phyloP scores from a whole-genome alignment of 331 rosid genomes.

The Saraca asoca region DNA sequence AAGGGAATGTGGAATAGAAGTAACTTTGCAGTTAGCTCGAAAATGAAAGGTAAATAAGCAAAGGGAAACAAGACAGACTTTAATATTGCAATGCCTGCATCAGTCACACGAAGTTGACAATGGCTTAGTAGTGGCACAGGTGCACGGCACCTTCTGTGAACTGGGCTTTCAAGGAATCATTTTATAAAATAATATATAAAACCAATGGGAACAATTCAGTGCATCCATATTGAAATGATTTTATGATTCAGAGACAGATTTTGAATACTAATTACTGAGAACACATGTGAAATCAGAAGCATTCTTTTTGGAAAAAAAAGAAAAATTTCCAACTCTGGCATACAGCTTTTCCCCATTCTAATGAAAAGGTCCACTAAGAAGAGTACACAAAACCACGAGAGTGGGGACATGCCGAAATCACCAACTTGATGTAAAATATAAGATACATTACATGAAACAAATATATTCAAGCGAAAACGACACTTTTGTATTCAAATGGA shows the following conservation, averaged over 20 bases:
- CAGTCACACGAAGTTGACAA: constrained; percentile 30
- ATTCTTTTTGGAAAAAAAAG: no score
- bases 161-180: constrained; percentile 25
- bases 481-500: constrained; percentile 32
- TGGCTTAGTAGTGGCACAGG: constrained; percentile 17
- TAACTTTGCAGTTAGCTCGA: not conserved
- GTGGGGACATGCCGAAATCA: constrained; percentile 43
- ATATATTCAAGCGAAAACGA: constrained; percentile 27
- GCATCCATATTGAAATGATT: constrained; percentile 30
- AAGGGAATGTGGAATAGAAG: constrained; percentile 18
- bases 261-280: constrained; percentile 24
- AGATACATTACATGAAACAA: constrained; percentile 31
- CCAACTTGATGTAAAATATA: constrained; percentile 32
- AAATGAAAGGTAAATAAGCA: constrained; percentile 14
- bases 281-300: constrained; percentile 31
- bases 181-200: constrained; percentile 25
- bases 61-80: not conserved
- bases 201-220: constrained; percentile 25
- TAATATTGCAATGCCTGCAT: constrained; percentile 17
- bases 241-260: constrained; percentile 6
- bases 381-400: constrained; percentile 29
- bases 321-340: constrained; percentile 36
- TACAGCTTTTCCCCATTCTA: constrained; percentile 50
- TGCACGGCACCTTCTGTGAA: constrained; percentile 38
- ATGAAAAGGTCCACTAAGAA: constrained; percentile 38